These are phyloP conservation scores for Skeletonema marinoi DNA, from an alignment of 108 stramenopile genomes.

Conservation along the genomic window DNA sequence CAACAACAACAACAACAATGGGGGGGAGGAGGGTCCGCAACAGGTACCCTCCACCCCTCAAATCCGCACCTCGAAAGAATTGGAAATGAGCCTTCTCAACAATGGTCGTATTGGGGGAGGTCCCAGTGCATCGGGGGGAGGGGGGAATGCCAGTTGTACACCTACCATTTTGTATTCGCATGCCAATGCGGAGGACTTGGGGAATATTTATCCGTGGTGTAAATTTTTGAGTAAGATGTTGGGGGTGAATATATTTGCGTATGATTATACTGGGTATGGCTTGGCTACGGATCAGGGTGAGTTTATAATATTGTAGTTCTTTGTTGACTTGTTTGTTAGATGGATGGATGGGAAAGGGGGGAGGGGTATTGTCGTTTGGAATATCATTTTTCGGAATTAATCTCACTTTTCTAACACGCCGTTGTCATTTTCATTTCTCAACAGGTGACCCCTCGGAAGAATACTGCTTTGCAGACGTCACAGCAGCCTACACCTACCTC, in stretches of 20 bases:
- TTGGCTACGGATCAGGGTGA: slow-evolving; percentile 81
- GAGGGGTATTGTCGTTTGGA: background rate
- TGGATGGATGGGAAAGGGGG: background rate
- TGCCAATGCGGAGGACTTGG: slow-evolving; percentile 96
- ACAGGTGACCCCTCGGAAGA: slow-evolving; percentile 84
- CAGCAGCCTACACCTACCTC: slow-evolving; percentile 91
- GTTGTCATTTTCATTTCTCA: background rate
- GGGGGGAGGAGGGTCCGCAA: background rate
- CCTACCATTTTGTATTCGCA: slow-evolving; percentile 92
- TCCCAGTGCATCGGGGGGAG: background rate
- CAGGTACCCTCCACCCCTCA: slow-evolving; percentile 40
- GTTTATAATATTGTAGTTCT: background rate
- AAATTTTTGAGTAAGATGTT: slow-evolving; percentile 90
- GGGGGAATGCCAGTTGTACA: slow-evolving; percentile 21
- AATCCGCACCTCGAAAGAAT: slow-evolving; percentile 50
- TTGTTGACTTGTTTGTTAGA: background rate
- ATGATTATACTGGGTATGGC: slow-evolving; percentile 98
- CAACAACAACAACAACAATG: background rate
- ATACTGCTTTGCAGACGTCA: slow-evolving; percentile 93
- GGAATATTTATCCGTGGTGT: slow-evolving; percentile 90
- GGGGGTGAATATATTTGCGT: slow-evolving; percentile 96
- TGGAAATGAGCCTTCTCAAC: slow-evolving; percentile 26
- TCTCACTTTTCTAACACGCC: background rate
- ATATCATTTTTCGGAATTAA: background rate
- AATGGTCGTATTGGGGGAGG: background rate